phyloP scores from a whole-genome alignment of 1,284 basidiomycete genomes.

The Taiwanofungus camphoratus region DNA sequence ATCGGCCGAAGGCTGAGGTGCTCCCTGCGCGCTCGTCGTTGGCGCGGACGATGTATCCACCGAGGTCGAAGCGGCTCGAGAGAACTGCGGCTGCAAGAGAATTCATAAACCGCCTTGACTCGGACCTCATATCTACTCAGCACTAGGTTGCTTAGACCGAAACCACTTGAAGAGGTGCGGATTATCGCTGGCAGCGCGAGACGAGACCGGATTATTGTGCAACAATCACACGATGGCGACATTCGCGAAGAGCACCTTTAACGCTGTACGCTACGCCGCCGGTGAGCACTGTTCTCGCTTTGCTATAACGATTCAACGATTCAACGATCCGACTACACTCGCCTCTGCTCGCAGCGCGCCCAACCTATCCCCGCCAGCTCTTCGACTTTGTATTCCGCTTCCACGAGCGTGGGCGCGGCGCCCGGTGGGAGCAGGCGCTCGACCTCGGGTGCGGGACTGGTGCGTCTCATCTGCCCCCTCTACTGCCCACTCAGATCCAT shows the following conservation, averaged over 20 bases:
- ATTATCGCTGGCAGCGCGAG: no score
- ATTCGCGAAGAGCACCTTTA: constrained; percentile 59
- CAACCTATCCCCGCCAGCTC: constrained; percentile 61
- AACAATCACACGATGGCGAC: constrained; percentile 65
- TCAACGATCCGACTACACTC: not conserved
- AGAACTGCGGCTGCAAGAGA: no score
- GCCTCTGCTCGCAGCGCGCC: constrained; percentile 30
- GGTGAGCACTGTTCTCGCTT: constrained; percentile 10
- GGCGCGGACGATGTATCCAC: no score
- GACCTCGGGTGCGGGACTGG: constrained; percentile 86
- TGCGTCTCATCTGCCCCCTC: constrained; percentile 22
- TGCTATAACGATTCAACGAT: not conserved
- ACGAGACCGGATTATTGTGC: no score
- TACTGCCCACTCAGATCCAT: not conserved
- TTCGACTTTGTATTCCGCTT: constrained; percentile 58
- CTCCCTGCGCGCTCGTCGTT: no score
- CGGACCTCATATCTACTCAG: no score
- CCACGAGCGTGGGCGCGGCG: constrained; percentile 36
- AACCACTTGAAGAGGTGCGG: no score
- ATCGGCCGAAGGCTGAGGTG: no score
- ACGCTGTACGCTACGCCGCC: constrained; percentile 58
- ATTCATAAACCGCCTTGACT: no score
- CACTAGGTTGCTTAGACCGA: no score
- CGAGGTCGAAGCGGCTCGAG: no score
- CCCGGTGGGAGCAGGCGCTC: constrained; percentile 52